Conservation (phyloP, 2,329 filamentous ascomycete genomes). For the Neonectria hederae region DNA sequence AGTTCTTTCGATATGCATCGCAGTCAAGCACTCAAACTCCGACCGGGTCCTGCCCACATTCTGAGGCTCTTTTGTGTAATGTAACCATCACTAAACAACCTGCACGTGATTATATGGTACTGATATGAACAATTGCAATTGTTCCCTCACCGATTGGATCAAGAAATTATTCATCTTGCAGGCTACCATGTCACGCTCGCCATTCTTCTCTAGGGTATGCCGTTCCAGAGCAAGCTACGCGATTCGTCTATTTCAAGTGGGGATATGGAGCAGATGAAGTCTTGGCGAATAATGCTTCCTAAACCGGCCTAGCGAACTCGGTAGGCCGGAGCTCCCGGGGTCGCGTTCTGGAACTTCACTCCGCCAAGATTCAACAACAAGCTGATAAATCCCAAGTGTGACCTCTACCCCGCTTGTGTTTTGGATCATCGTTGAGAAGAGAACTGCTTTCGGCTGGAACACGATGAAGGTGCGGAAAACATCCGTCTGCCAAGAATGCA, state of each 20-base stretch:
- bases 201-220: neutral
- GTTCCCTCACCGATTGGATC: too few relatives aligned
- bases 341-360: neutral
- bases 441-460: neutral
- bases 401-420: neutral
- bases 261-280: neutral
- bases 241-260: neutral
- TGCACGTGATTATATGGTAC: too few relatives aligned
- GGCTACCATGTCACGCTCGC: neutral
- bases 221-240: too few relatives aligned
- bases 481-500: conserved; percentile 40
- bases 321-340: neutral
- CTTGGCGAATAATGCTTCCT: neutral
- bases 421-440: too few relatives aligned
- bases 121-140: too few relatives aligned
- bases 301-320: neutral
- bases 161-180: neutral
- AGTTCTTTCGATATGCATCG: too few relatives aligned
- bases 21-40: too few relatives aligned
- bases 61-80: too few relatives aligned
- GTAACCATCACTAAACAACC: too few relatives aligned
- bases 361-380: neutral
- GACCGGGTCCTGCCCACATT: too few relatives aligned
- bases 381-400: neutral
- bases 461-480: conserved; percentile 37